phyloP scores from a whole-genome alignment of 2,329 filamentous ascomycete genomes.

The Colletotrichum truncatum region DNA sequence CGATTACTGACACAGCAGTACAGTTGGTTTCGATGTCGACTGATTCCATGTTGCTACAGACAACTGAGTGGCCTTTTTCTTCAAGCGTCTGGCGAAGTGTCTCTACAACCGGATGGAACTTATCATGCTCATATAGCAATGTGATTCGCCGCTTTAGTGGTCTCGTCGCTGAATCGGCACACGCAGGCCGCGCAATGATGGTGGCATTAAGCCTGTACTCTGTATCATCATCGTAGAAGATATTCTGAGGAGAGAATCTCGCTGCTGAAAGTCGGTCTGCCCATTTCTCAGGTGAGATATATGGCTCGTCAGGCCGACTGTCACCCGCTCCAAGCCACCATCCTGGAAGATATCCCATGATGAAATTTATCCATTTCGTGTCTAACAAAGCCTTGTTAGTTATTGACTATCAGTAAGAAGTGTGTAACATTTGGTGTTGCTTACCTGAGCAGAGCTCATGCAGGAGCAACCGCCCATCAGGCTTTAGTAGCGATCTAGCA shows the following conservation, averaged over 20 bases:
- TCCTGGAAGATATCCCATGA: slow-evolving; percentile 39
- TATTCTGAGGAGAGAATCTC: not conserved
- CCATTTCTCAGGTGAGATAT: slow-evolving; percentile 25
- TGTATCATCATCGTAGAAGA: not conserved
- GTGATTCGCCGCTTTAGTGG: not conserved
- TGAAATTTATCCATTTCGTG: slow-evolving; percentile 38
- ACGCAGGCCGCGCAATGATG: not conserved
- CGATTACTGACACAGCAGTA: not conserved
- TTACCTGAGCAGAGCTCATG: slow-evolving; percentile 11
- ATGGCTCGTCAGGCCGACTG: slow-evolving; percentile 36
- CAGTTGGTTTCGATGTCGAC: not conserved
- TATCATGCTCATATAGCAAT: not conserved
- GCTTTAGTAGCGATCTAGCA: not conserved
- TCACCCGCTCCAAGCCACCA: slow-evolving; percentile 37
- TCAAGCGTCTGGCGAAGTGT: not conserved
- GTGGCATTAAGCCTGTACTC: slow-evolving; percentile 1
- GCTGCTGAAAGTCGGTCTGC: not conserved
- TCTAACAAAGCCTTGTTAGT: slow-evolving; percentile 22
- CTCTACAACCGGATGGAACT: not conserved
- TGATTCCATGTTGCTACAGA: not conserved
- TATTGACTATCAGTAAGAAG: accelerated
- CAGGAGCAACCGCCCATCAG: slow-evolving; percentile 8
- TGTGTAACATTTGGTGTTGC: not conserved
- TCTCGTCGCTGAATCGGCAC: not conserved
- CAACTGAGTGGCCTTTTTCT: not conserved